Percentiles rank a stretch among this genome's conserved stretches.
Conservation (phyloP, 1,284 basidiomycete species). For the Psilocybe mexicana region DNA sequence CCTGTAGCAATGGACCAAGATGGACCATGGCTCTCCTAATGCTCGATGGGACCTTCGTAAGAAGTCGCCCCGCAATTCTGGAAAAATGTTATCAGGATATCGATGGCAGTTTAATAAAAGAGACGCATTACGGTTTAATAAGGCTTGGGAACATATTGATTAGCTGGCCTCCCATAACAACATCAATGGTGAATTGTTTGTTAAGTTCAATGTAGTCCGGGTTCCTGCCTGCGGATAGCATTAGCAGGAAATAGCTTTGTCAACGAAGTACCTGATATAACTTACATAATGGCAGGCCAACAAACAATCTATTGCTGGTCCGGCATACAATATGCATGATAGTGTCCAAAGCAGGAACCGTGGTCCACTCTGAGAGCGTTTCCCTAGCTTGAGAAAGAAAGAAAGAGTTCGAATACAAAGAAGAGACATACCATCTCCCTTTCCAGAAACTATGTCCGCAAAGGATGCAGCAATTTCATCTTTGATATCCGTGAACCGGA, state of each 20-base stretch:
- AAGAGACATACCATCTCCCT: conserved; percentile 10
- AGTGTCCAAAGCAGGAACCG: conserved; percentile 3
- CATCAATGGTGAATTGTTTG: conserved; percentile 11
- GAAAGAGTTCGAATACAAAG: neutral
- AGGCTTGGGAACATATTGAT: conserved; percentile 11
- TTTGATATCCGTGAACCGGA: conserved; percentile 14
- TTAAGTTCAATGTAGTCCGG: conserved; percentile 7
- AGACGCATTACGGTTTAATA: conserved; percentile 6
- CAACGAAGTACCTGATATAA: neutral
- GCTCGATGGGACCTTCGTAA: conserved; percentile 5
- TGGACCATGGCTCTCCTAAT: conserved; percentile 5
- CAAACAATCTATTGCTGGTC: conserved; percentile 13
- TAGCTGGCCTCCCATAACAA: conserved; percentile 5
- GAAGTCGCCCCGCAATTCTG: conserved; percentile 4
- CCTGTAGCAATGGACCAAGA: conserved; percentile 4
- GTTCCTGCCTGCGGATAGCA: conserved; percentile 3
- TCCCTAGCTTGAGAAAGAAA: neutral
- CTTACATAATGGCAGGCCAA: conserved; percentile 12
- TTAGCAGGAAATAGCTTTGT: neutral
- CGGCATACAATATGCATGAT: conserved; percentile 11
- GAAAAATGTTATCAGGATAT: neutral
- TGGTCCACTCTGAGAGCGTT: conserved; percentile 1
- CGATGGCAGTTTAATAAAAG: neutral
- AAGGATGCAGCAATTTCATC: conserved; percentile 19
- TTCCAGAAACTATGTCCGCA: conserved; percentile 10